Base-by-base conservation (phyloP, 1,139 yeast species). In the Yamadazyma oceani region DNA sequence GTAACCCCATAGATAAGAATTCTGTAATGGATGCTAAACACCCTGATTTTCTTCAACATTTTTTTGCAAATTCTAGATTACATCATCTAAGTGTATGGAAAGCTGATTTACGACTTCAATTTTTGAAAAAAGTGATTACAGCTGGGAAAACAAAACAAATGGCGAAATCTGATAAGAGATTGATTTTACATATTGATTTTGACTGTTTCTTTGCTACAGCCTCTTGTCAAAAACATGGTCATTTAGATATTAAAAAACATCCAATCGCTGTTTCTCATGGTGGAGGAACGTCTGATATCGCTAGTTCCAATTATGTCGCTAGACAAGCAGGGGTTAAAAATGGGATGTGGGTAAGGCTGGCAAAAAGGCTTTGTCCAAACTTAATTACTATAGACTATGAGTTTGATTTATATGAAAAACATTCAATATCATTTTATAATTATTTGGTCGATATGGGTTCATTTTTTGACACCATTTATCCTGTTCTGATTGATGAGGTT, bases 181-280 rank as follows among this genome's bases (percentile, higher is more conserved):
- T 73, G 0, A 75, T 89, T 14, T 58, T 89, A 43, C 97, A 92
- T 58, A 73, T 90, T 25, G 98, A 92, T 57, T 92, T 88, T 58
- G 98, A 92, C 57, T 88, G 96, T 48, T 92, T 92, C 53, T 92
- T 92, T 60, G 97, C 90, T 1, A 74, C 95, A 0, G 96, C 86
- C 0, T 85, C 97, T 0, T 76, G 87, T 11, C 63, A 81, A 36
- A 66, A 62, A 5, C 66, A 70, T 31, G 83, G 85, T 0, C 67
- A 80, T 6, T 51, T 80, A 15, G 81, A 83, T 50, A 70, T 83
- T 11, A 54, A 73, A 11, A 65, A 46, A 5, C 78, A 72, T 19
- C 95, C 97, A 0, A 73, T 89, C 3, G 89, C 94, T 32, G 97
- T 92, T 0, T 80, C 95, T 4, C 90, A 88, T 57, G 96, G 97